Base-by-base conservation (phyloP, 805 yeast genomes). In the Cyberlindnera sargentensis region DNA sequence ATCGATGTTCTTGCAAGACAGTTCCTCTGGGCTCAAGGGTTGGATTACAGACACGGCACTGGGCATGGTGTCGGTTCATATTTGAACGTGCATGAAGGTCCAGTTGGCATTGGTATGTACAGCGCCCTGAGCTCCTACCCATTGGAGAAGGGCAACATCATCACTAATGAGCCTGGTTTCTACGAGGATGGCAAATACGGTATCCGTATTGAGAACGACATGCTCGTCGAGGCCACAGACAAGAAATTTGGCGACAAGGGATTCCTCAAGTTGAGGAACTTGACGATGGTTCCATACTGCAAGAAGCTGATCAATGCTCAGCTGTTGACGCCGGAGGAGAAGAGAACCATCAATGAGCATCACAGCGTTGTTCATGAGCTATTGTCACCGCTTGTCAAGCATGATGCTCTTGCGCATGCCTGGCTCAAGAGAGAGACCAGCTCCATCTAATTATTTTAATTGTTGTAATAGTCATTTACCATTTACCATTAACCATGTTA, bases 51-150 rank as follows among this genome's bases (percentile, higher is more conserved):
- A 49, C 99, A 93, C 63, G 98, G 99, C 8, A 88, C 98, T 0
- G 96, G 98, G 2, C 99, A 93, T 63, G 99, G 99, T 4, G 84
- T 93, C n/a, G 98, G 96, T 2, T 74, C 90, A 23, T 91, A 74
- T 60, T 77, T 95, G 37, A 83, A 84, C 61, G 98, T 93, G 15
- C 99, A 93, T 61, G 96, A 95, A 58, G 93, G 95, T 0, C 98
- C 98, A 1, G 74, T 91, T 43, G 95, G 90, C 11, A 79, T 93
- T 47, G 86, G 84, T 46, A 68, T 62, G 58, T 70, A 72, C 55
- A 64, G 68, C 26, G 66, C 72, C 11, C 65, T 75, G 26, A 65
- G 69, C 31, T 68, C 75, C 8, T 74, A 72, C 36, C 79, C 88
- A 5, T 61, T 75, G 39, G 64, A 71, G 43, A 69, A 70, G 10